Base-by-base conservation (phyloP, 2,329 filamentous ascomycete genomes). In the Trichoderma sp. region DNA sequence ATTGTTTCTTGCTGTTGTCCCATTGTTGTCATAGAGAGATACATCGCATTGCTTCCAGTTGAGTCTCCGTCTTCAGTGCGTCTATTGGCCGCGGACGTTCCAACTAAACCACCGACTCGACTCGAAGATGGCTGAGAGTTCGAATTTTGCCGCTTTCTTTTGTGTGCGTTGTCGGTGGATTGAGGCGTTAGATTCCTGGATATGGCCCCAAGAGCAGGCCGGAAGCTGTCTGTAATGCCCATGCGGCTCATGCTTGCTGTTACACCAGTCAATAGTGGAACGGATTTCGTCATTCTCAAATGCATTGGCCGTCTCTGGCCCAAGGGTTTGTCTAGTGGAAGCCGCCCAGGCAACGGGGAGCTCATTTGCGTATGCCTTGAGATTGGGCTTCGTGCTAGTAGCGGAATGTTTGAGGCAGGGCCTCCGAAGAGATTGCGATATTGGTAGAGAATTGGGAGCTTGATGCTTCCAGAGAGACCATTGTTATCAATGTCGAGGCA, bases 401-500 rank as follows among this genome's bases (percentile, higher is more conserved):
- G 73, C 0, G 87, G 86, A 32, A 88, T 83, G 51, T 82, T 83
- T 4, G 82, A 80, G 2, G 77, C 75, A 11, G 77, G 73, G 8
- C 74, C 74, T 2, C 76, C 77, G 47, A 79, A 79, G 3, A 78
- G 72, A 57, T 78, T 73, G 15, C 78, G 78, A 61, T 82, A 79
- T 43, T 78, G 79, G 9, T 77, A 75, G 21, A 85, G 74, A 3
- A 73, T 76, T 0, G 84, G 80, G 14, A 85, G 73, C 11, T 76
- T 77, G 14, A 84, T 79, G 11, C 78, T 76, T 4, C 78, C 73
- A 3, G 77, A 74, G 26, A 88, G 78, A 1, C 80, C 82, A 72
- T 85, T 86, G 32, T 80, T 79, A 28, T 94, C 89, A 11, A 97
- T 88, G 76, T 98, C 95, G 15, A 94, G 86, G 72, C 94, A 89